Conservation (phyloP, 2,329 filamentous ascomycete genomes). For the Cercospora citrullina region DNA sequence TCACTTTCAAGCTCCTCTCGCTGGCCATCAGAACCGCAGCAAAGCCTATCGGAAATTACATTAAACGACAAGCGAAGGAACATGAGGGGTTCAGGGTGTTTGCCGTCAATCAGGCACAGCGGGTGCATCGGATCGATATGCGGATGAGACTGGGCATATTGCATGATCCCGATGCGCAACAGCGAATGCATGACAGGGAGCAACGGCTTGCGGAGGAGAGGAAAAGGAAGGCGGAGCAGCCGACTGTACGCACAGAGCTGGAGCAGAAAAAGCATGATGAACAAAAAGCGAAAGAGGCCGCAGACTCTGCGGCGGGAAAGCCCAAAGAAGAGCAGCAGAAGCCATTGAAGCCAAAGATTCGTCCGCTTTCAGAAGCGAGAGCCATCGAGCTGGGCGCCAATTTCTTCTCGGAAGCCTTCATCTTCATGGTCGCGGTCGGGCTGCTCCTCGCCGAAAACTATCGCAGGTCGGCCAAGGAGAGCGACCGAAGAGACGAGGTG, state of each 20-base stretch:
- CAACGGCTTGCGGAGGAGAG: constrained; percentile 57
- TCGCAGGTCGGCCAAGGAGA: constrained; percentile 62
- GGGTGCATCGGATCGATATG: constrained; percentile 67
- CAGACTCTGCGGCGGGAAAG: constrained; percentile 37
- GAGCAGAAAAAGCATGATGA: constrained; percentile 59
- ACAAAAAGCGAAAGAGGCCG: constrained; percentile 41
- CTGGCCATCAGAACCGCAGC: constrained; percentile 65
- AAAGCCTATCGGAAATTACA: constrained; percentile 67
- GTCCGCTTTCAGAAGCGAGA: constrained; percentile 65
- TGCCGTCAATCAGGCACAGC: constrained; percentile 64
- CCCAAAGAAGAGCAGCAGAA: constrained; percentile 47
- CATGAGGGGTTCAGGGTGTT: constrained; percentile 65
- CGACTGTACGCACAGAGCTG: constrained; percentile 63
- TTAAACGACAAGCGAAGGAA: constrained; percentile 67
- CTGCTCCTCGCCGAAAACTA: constrained; percentile 64
- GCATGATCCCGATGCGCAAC: constrained; percentile 59
- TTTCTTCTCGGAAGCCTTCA: constrained; percentile 67
- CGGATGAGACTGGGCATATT: constrained; percentile 65
- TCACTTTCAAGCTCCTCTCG: constrained; percentile 67
- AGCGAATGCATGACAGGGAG: constrained; percentile 54
- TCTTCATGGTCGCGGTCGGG: constrained; percentile 63
- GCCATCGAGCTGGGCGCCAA: constrained; percentile 69
- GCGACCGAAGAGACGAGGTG: constrained; percentile 60
- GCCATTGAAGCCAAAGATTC: constrained; percentile 50
- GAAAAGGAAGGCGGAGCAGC: constrained; percentile 52